Conservation (phyloP, 1,284 basidiomycete species). For the Mrakiaceae sp. region DNA sequence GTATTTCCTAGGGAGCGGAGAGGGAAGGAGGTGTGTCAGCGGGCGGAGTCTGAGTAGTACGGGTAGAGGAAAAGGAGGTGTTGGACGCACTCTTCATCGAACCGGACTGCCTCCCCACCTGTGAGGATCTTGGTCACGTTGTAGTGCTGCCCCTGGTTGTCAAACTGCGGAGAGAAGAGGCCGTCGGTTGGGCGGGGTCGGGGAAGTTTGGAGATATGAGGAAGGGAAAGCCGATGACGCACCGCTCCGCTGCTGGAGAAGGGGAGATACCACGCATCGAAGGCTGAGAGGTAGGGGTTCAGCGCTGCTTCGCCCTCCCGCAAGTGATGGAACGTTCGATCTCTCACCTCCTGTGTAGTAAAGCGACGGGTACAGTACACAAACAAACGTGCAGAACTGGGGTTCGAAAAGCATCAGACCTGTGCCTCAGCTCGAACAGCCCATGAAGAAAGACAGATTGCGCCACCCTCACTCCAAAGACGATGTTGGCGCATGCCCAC, state of each 20-base stretch:
- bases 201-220: not conserved
- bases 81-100: too few relatives aligned
- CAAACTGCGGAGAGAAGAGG: slow-evolving; percentile 1
- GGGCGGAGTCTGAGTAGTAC: too few relatives aligned
- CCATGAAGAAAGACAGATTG: not conserved
- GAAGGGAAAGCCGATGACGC: not conserved
- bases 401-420: not conserved
- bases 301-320: not conserved
- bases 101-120: not conserved
- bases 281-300: not conserved
- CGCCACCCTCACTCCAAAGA: not conserved
- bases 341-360: slow-evolving; percentile 13
- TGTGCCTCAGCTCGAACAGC: not conserved
- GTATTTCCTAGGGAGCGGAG: not conserved
- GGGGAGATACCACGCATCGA: slow-evolving; percentile 13
- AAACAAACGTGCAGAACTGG: slow-evolving; percentile 7
- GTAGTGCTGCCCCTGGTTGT: slow-evolving; percentile 12
- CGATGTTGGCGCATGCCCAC: slow-evolving; percentile 11
- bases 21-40: not conserved
- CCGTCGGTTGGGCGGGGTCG: not conserved
- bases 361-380: slow-evolving; percentile 6
- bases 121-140: slow-evolving; percentile 3
- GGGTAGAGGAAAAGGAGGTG: too few relatives aligned
- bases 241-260: slow-evolving; percentile 4
- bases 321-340: not conserved